Base-by-base conservation (phyloP, 2,329 filamentous ascomycete genomes). In the Colletotrichum lindemuthianum region DNA sequence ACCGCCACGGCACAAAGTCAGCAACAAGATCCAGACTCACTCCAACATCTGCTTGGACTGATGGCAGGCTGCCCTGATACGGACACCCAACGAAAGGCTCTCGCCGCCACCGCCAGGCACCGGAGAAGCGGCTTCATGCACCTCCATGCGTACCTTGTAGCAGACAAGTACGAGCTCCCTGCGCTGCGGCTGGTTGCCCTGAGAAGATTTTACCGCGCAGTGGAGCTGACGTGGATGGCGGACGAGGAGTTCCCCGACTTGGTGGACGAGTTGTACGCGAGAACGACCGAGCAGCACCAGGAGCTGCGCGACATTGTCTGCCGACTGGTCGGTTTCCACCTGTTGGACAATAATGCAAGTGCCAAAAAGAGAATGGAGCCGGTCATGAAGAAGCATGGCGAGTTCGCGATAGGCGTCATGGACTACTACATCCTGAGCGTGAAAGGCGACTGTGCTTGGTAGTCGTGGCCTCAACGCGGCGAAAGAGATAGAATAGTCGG, bases 81-180 rank as follows among this genome's bases (percentile, higher is more conserved):
- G 13, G 37, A 40, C 37, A 40, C 37, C 37, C 2, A n/a, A 39
- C 54, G 36, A 34, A 32, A 51, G 34, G 40, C 11, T 52, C 24
- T 15, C 15, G 40, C 16, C 34, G 11, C 8, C 3, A 41, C 9
- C 12, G 2, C 39, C 34, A n/a, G 34, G 41, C 47, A 33, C 32
- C 60, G 73, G 11, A 24, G 24, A 24, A 24, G 24, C 24, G 24
- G 24, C 24, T 66, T 69, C 15, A 48, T 68, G 2, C 72, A 68
- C 9, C 60, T 74, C 6, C 63, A 67, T 0, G 64, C 77, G 13
- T 80, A 77, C 69, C 63, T 72, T 48, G 73, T 77, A 59, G 77
- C 76, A 4, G 73, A 77, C 66, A 77, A 76, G 63, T 79, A 73
- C 65, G 69, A 75, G n/a, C 73, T 78, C 2, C 68, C 72, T 1